Evolutionary conservation across 2,329 filamentous ascomycete genomes (phyloP).

Genomic region (Tolypocladium ophioglossoides): DNA sequence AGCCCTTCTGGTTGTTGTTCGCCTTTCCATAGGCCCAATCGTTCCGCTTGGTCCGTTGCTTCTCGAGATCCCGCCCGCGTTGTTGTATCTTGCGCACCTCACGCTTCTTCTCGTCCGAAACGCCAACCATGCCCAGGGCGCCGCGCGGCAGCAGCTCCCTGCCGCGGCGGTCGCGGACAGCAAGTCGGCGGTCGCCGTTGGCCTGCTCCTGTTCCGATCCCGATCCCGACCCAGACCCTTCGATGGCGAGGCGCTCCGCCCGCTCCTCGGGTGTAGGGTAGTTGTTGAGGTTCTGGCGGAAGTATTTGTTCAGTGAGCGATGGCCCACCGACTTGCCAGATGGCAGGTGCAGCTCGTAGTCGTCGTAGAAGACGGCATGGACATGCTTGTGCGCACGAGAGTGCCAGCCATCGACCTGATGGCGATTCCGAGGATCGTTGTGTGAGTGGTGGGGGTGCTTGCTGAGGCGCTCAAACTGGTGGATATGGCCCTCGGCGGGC

Average conservation of each 20-base stretch:
- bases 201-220: conserved; percentile 24
- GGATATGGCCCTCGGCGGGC: conserved; percentile 60
- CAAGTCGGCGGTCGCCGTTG: conserved; percentile 10
- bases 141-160: conserved; percentile 54
- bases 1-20: conserved; percentile 61
- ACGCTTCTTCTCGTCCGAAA: conserved; percentile 63
- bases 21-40: conserved; percentile 63
- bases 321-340: conserved; percentile 85
- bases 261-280: conserved; percentile 74
- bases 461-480: conserved; percentile 61
- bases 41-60: conserved; percentile 50
- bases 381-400: conserved; percentile 68
- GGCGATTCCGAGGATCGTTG: conserved; percentile 60
- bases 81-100: conserved; percentile 57
- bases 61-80: conserved; percentile 54
- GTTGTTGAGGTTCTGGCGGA: conserved; percentile 80
- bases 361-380: conserved; percentile 76
- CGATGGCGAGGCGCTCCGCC: conserved; percentile 53
- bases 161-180: conserved; percentile 24
- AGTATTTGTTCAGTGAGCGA: conserved; percentile 78
- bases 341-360: conserved; percentile 88
- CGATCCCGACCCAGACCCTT: conserved; percentile 24
- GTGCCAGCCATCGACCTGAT: conserved; percentile 67
- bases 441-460: conserved; percentile 68
- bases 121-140: conserved; percentile 69